Evolutionary conservation across 805 yeast genomes (phyloP), one percentile per base, ranked within the genome.

Genomic region (Candida mattraensis): DNA sequence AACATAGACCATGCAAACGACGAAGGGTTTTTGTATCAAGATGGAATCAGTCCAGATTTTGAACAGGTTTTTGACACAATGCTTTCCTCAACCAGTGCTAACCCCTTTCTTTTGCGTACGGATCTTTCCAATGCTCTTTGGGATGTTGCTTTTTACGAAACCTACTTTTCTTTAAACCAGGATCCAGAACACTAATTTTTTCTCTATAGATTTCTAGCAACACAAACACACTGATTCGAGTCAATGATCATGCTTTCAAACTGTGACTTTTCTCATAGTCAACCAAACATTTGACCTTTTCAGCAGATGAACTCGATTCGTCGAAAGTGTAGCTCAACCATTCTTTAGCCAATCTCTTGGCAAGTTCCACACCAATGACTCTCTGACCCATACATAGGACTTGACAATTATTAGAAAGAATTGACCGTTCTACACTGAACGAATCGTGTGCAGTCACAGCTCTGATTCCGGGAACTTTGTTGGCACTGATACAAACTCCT

Each of bases 361-460:
- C 72, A 21, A 69, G 54, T 45, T 68, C 69, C 7, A 64, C 28
- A 3, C 73, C 73, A 25, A 69, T 55, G 6, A 68, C 72, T 39
- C 74, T 54, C 47, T 69, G 66, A 1, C 74, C 74, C 71, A 69
- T 65, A 44, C 74, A 69, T 26, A 69, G 54, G 12, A 69, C 56
- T 40, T 69, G 74, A 37, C 69, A 61, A 43, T 69, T 55, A 46
- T 69, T 69, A 12, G 67, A 58, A 14, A 66, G 53, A 18, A 69
- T 66, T 24, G 66, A 58, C 37, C 74, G 53, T 47, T 69, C 74
- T 13, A 68, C 73, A 22, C 67, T 58, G 53, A 67, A 68, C 5
- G 67, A 58, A 44, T 68, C 74, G 39, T 68, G 73, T 4, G 73
- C 74, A 15, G 74, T 68, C 8, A 64, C 73, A 1, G 74, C 74